Evolutionary conservation across 164 flowering plant genomes (phyloP), one percentile per base, ranked within the genome.

Genomic region (Kingdonia uniflora): DNA sequence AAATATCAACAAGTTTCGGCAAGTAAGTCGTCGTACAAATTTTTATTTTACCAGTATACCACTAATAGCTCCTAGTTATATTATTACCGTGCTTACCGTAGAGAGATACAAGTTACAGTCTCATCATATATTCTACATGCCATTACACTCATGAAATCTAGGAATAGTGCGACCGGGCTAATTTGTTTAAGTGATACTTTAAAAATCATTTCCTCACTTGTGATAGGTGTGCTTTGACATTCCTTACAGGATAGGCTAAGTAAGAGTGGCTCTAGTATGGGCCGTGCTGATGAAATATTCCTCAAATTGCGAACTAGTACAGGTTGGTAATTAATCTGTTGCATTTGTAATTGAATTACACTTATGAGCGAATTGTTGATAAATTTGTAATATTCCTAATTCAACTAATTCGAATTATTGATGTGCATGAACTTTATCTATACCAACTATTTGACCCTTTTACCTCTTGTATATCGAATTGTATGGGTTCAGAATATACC

Each of bases 1-100:
- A 94, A 89, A 74, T 73, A 87, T 38, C 95, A 89, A 64, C 92
- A 76, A 55, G 99, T 94, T 63, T 81, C 96, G 66, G 96, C 99
- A 74, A 89, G 99, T 94, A 63, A 82, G 92, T 54, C 62, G 42
- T 35, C 52, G 54, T 53, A 14, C 52, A 45, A 52, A 2, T 21
- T 11, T 11, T n/a, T n/a, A n/a, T n/a, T n/a, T n/a, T n/a, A n/a
- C n/a, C n/a, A n/a, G n/a, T n/a, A n/a, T n/a, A n/a, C n/a, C n/a
- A n/a, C n/a, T n/a, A n/a, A n/a, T n/a, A n/a, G n/a, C n/a, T n/a
- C n/a, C n/a, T n/a, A n/a, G n/a, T n/a, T n/a, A n/a, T 17, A 11
- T 19, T 16, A 21, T 17, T 45, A 19, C 35, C 49, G 16, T 19
- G 6, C 23, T 14, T 12, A 1, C 6, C 5, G 19, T 19, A 16